Base-by-base conservation (phyloP, 495 filamentous ascomycete species). In the Thermochaetoides thermophila region DNA sequence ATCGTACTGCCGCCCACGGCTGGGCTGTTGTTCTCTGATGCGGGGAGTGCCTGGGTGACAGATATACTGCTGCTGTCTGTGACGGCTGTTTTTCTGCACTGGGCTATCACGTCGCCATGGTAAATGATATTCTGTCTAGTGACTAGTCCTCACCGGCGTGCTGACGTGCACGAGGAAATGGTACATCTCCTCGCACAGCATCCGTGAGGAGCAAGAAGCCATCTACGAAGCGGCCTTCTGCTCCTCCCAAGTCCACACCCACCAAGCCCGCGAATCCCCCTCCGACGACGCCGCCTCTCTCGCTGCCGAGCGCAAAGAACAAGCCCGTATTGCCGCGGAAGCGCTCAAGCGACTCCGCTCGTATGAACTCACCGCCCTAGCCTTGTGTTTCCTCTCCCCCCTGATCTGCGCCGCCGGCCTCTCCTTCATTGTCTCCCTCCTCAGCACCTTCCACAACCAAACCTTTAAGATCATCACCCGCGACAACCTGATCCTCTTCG, bases 401-500 rank as follows among this genome's bases (percentile, higher is more conserved):
- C n/a, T n/a, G n/a, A n/a, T n/a, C n/a, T n/a, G n/a, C n/a, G n/a
- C 89, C 0, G 32, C 81, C 2, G 52, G 84, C 2, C 81, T 80
- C 12, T 78, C 84, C 28, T 85, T 73, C 59, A 61, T 94, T 14
- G 63, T 95, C 3, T 82, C 91, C 49, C 59, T 62, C 1, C 76
- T 91, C 29, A 69, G 86, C 10, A 61, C 59, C 14, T 76, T 81
- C 27, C 71, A 96, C 7, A 84, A 79, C 2, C 68, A 79, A 11
- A 85, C 80, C 0, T 84, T 82, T 0, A 84, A 89, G 52, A 81
- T n/a, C n/a, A n/a, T 95, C 11, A 91, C 84, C 2, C 78, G 89
- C 49, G 89, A 84, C 55, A 92, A 94, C 54, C 67, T 97, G 31
- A 84, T 79, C n/a, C 81, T 96, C 40, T 96, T 95, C 55, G 60